Evolutionary conservation across 306 rosid species (phyloP), one percentile per base, ranked within the genome.

Genomic region (Alnus rubra): DNA sequence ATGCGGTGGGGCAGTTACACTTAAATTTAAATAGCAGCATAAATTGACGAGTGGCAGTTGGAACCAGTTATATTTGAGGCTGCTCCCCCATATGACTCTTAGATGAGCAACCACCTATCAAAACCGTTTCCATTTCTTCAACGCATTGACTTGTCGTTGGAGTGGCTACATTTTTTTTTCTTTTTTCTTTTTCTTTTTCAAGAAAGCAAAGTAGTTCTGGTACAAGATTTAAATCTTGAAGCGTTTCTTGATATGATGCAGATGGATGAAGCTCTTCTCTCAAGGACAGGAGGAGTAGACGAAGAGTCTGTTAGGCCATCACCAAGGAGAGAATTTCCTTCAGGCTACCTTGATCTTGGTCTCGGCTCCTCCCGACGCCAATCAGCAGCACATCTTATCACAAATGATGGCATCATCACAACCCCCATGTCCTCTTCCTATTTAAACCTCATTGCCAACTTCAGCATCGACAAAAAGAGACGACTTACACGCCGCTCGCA

Each of bases 261-360:
- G 56, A 76, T 87, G 88, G 83, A 87, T 71, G 89, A 90, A 76
- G 74, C 88, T 58, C 79, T 88, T 37, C 82, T 86, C 65, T 65
- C 88, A 67, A 74, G 9, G 7, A 76, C 70, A 74, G 75, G 47
- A 23, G 72, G 50, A 42, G 50, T 52, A 78, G 79, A 74, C 33
- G 74, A 89, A 16, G 80, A 59, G 71, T 19, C 82, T 1, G 75
- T 64, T 53, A 80, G 69, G 62, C 37, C 87, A 78, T 64, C 88
- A 63, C 37, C 77, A 55, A 69, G 47, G 45, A 82, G 79, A 69
- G 82, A 81, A 55, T 52, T 60, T 28, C 19, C 47, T 14, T 23
- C 85, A 7, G 5, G 78, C 19, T 78, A 54, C 84, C 80, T 79
- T 75, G 90, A 88, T 71, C 69, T 73, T 31, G 78, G 82, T 3